phyloP scores from a whole-genome alignment of 73 alveolate genomes.

The Uronychia binucleata region DNA sequence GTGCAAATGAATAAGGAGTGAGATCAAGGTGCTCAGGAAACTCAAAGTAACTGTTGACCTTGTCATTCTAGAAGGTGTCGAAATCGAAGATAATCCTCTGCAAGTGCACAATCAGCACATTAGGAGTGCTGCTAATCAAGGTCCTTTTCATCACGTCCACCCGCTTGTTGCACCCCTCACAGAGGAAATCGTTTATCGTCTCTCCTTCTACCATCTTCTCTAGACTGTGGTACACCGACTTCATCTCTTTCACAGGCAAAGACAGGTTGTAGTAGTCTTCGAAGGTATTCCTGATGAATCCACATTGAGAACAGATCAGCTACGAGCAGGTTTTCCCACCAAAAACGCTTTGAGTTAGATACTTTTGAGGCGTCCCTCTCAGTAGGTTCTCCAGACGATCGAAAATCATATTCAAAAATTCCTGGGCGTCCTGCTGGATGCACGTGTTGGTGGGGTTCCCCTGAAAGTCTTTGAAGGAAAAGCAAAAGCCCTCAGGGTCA shows the following conservation, averaged over 20 bases:
- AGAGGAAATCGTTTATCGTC: constrained; percentile 89
- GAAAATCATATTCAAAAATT: constrained; percentile 94
- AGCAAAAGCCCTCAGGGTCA: constrained; percentile 94
- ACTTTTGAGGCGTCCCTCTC: constrained; percentile 86
- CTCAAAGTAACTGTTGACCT: constrained; percentile 93
- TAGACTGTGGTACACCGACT: constrained; percentile 85
- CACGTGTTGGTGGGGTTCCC: constrained; percentile 97
- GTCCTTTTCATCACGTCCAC: constrained; percentile 91
- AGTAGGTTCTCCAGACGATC: constrained; percentile 93
- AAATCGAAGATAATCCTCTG: constrained; percentile 94
- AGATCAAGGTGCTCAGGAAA: constrained; percentile 94
- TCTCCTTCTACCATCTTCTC: constrained; percentile 89
- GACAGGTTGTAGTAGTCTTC: constrained; percentile 92
- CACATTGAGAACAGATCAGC: constrained; percentile 88
- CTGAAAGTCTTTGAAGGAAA: constrained; percentile 92
- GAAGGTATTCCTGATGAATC: constrained; percentile 68
- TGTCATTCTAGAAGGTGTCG: constrained; percentile 92
- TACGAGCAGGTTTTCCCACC: constrained; percentile 95
- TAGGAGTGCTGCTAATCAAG: constrained; percentile 87
- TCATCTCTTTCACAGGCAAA: constrained; percentile 90
- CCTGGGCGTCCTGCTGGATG: constrained; percentile 96
- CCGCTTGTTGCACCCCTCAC: constrained; percentile 92
- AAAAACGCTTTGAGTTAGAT: constrained; percentile 87
- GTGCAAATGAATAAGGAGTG: constrained; percentile 77
- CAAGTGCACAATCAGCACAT: constrained; percentile 93